Conservation (phyloP, 345 rosid genomes). For the Schrenkiella parvula region DNA sequence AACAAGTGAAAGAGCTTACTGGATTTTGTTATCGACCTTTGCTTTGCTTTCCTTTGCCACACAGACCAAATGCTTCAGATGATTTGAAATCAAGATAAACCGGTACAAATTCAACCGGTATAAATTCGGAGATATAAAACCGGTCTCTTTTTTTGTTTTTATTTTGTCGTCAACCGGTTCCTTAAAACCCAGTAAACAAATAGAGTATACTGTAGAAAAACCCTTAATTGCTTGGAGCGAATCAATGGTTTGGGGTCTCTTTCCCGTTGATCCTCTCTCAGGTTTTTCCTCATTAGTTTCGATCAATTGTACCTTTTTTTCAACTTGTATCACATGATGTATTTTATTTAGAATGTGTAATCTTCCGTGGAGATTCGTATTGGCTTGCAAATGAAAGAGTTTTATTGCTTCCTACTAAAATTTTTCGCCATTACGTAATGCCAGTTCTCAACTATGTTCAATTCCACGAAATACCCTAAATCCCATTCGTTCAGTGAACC, state of each 20-base stretch:
- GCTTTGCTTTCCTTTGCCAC: slow-evolving; percentile 13
- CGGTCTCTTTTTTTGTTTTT: background rate
- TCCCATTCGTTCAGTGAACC: background rate
- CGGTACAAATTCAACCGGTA: no score
- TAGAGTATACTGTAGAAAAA: background rate
- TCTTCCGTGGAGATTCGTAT: background rate
- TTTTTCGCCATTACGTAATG: background rate
- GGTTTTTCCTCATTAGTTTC: slow-evolving; percentile 30
- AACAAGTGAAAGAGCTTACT: slow-evolving; percentile 28
- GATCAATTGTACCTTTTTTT: background rate
- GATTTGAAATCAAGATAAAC: slow-evolving; percentile 6
- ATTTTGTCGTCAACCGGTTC: background rate
- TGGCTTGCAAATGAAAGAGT: slow-evolving; percentile 8
- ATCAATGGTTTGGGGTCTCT: slow-evolving; percentile 77
- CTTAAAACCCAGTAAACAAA: background rate
- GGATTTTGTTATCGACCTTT: slow-evolving; percentile 25
- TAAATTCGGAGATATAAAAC: background rate
- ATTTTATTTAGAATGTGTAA: background rate
- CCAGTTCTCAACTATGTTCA: background rate
- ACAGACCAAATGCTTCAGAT: slow-evolving; percentile 12
- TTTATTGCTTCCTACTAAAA: background rate
- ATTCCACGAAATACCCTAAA: background rate
- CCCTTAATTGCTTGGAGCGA: slow-evolving; percentile 10
- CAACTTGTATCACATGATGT: background rate
- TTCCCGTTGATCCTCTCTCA: slow-evolving; percentile 69